Base-by-base conservation (phyloP, 768 basidiomycete species). In the Tylopilus sp. region DNA sequence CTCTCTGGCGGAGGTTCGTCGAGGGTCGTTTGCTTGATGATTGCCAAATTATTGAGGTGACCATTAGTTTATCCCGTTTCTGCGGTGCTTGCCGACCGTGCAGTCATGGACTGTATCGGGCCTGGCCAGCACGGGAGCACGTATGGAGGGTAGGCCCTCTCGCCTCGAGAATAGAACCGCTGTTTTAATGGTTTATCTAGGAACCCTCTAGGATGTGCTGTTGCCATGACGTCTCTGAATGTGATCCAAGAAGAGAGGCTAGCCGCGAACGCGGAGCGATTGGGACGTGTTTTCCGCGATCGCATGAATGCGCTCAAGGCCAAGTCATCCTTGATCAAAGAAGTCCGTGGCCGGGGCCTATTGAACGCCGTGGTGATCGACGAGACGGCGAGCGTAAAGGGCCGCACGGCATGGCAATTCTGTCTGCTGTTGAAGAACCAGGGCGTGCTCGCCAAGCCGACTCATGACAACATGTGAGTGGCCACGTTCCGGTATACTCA, bases 111-210 rank as follows among this genome's bases (percentile, higher is more conserved):
- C 17, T 91, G 87, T 72, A 95, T 99, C 63, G 78, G 84, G 50
- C 95, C 96, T 21, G 95, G 96, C 48, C 94, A 98, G 74, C 96
- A 98, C 59, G 94, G 95, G 3, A 90, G 87, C 58, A 98, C 96
- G 0, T 98, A 97, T 54, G 95, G 95, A 63, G 95, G 95, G 86
- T 91, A 59, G 53, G 72, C 14, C n/a, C 50, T 24, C 53, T 38
- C 12, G 31, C 22, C 21, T 44, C 42, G 36, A 34, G 22, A 28
- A 48, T 33, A 41, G 24, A 34, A 41, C 30, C 21, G 24, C 8
- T 22, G 42, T 50, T 12, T 38, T 11, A 22, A 40, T 30, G 0
- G 2, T 5, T 7, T 53, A 48, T n/a, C n/a, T 48, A 90, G 92
- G 33, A 98, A 97, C 68, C 96, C 97, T 0, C 78, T 99, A 21